Base-by-base conservation (phyloP, 78 protist species). In the Dictyostelium intermedium region DNA sequence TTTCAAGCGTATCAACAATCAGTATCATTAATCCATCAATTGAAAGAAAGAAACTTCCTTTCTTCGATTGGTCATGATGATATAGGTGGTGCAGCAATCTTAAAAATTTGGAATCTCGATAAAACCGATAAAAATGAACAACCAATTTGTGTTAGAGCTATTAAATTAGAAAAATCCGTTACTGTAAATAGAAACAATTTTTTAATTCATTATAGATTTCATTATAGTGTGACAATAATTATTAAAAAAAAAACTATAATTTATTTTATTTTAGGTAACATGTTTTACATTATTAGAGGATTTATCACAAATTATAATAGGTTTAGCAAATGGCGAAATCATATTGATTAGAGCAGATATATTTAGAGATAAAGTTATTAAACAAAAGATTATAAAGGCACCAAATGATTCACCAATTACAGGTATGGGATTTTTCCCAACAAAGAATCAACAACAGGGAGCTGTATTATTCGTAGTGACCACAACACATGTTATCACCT, bases 321-420 rank as follows among this genome's bases (percentile, higher is more conserved):
- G 96, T 76, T 72, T 84, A 30, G 93, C 84, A 47, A 81, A 87
- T 87, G 96, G 96, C n/a, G 93, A 89, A 37, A 84, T 86, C 6
- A 70, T 89, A 23, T 5, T 84, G 11, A 86, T 94, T 53, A 47
- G 84, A 74, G 92, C 89, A 25, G 92, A 87, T 70, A 86, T 86
- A 34, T 83, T 86, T 50, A 76, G 92, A 81, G 92, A 93, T 56
- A 84, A 81, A 41, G 74, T 74, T 35, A 91, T 85, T 20, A 85
- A 91, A 50, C 86, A 77, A 47, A 91, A 79, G 53, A 32, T 84
- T 11, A 79, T 84, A 35, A 83, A 56, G 34, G 73, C 10, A 25
- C 85, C 92, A 56, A 69, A 82, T 7, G 91, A 83, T 14, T 72
- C 86, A 61, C 91, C 92, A 30, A 79, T 85, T 13, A 83, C 86